A percentile compares a stretch with the other conserved stretches of the same genome.
Evolutionary conservation across 2,329 filamentous ascomycete species (phyloP).

Genomic region (Periconia sp.): DNA sequence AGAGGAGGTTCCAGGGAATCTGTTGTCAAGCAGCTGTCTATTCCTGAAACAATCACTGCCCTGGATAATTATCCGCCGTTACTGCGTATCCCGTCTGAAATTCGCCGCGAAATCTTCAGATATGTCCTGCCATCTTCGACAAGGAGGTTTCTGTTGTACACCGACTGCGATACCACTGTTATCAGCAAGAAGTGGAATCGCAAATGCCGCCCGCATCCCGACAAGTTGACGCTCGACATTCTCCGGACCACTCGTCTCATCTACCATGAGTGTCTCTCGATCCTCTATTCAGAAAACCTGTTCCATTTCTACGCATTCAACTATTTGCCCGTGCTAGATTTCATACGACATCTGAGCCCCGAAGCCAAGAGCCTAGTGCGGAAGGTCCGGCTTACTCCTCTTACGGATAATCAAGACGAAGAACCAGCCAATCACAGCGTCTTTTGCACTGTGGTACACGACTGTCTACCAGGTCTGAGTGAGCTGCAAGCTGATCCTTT

Average conservation of each 20-base stretch:
- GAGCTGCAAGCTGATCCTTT: conserved; percentile 45
- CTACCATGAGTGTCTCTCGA: conserved; percentile 46
- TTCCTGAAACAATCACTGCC: conserved; percentile 44
- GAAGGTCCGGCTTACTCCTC: conserved; percentile 44
- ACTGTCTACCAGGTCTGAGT: conserved; percentile 43
- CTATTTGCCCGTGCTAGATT: conserved; percentile 47
- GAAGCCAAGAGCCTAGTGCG: conserved; percentile 46
- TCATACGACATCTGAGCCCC: conserved; percentile 46
- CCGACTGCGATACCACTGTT: conserved; percentile 47
- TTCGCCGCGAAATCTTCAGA: conserved; percentile 46
- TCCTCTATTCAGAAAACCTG: conserved; percentile 47
- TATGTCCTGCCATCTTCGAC: conserved; percentile 46
- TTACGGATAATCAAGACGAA: conserved; percentile 44
- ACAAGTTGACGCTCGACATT: conserved; percentile 42
- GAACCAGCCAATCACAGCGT: conserved; percentile 41
- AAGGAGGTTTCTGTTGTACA: conserved; percentile 54
- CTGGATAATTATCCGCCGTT: conserved; percentile 44
- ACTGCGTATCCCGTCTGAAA: conserved; percentile 46
- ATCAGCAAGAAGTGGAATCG: conserved; percentile 48
- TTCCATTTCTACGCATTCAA: conserved; percentile 49
- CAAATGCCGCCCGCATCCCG: conserved; percentile 41
- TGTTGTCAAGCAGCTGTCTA: conserved; percentile 43
- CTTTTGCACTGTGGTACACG: conserved; percentile 48
- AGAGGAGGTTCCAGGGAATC: conserved; percentile 36
- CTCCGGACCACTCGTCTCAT: conserved; percentile 46